Evolutionary conservation across 225 moss, liverwort and hornwort genomes (phyloP), one percentile per base, ranked within the genome.

Genomic region (Physcomitrellopsis africana): DNA sequence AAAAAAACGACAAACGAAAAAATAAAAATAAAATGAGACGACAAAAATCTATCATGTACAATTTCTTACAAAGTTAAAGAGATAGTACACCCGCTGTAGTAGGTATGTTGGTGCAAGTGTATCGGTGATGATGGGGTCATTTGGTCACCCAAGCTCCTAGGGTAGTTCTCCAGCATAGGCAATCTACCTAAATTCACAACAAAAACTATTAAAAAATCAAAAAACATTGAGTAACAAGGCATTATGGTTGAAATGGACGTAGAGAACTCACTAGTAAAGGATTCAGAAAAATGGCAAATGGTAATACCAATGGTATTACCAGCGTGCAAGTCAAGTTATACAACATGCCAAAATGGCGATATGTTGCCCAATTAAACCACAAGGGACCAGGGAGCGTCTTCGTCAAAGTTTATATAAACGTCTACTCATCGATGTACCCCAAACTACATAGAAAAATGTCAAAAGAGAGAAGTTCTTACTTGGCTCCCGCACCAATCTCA

Each of bases 391-490:
- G 37, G 37, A 16, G 15, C 70, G 16, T 48, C 65, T 68, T 65
- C 76, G 32, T 54, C 48, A 60, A 86, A 77, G 72, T 60, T 76
- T 52, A 73, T 65, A 53, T 58, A 62, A 58, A n/a, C 47, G 42
- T 51, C 71, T 67, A 73, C 76, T 78, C 72, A 80, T 11, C 41
- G 29, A 27, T 58, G 70, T 71, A 80, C 49, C 80, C 59, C 54
- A 77, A 84, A 84, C 87, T 81, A 79, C 87, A 81, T 76, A 87
- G 62, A 53, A 70, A 82, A 69, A 79, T 65, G 81, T 46, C 81
- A 70, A 79, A 87, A 87, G 76, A 81, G 81, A 79, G 78, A 84
- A 84, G 81, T 84, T 87, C 87, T 87, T 87, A 87, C 81, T 76
- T 81, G 81, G 51, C 81, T 76, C 81, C 81, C 67, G 81, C 81